Evolutionary conservation across 148 eudicot genomes (phyloP), one percentile per base, ranked within the genome.

Genomic region (Fagopyrum homotropicum): DNA sequence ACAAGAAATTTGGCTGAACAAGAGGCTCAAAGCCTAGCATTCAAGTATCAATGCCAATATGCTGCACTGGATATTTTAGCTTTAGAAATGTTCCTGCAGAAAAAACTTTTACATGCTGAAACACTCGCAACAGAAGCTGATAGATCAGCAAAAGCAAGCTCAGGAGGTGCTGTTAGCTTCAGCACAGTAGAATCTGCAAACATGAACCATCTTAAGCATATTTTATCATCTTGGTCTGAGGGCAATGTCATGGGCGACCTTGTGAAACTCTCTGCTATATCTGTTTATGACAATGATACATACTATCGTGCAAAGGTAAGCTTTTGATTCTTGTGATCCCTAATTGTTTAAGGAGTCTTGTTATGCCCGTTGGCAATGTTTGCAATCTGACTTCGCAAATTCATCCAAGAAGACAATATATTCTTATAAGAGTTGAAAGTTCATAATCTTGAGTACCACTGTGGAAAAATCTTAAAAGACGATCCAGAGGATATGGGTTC

Each of bases 11-110:
- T 78, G 50, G 49, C 82, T 68, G 87, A 79, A 73, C 69, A 49
- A 71, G 86, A 89, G 71, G 78, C 88, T 73, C 82, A 73, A 51
- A 88, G 60, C 64, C 30, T 76, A 9, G 78, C 87, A 9, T 87
- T 74, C 80, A 80, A 80, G 51, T 87, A 83, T 82, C 87, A 80
- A 45, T 86, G 90, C 76, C 93, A 88, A 61, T 86, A 90, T 73
- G 71, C 83, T 78, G 89, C 89, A 45, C 77, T 90, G 59, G 87
- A 90, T 77, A 84, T 92, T 51, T 69, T 92, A 77, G 89, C 90
- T 46, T 84, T 82, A 75, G 98, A 92, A 77, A 77, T 81, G 64
- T 92, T 96, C 80, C 76, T 88, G 82, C 94, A 92, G 80, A 90
- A 89, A 77, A 95, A 90, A 81, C 44, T 90, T 51, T 77, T 81